Base-by-base conservation (phyloP, 169 alveolate genomes). In the Cystoisospora suis region DNA sequence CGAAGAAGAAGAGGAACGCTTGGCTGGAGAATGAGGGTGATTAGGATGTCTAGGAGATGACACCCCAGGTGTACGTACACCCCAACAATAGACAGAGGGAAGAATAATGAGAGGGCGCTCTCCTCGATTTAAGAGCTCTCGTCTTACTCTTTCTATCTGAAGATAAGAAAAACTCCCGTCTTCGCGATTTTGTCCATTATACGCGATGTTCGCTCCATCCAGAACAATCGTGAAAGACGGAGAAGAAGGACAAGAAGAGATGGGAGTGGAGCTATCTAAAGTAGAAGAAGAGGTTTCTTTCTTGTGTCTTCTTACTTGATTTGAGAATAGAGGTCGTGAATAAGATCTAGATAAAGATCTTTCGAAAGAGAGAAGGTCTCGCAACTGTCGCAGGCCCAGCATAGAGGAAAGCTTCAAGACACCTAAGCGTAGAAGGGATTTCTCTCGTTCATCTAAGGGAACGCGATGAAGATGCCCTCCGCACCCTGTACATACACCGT, bases 131-230 rank as follows among this genome's bases (percentile, higher is more conserved):
- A 81, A n/a, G 42, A 53, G 61, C 36, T 44, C 88, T 46, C 36
- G 88, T 3, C 88, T 72, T n/a, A 81, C 75, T 17, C 88, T 12
- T 53, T 81, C 88, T 5, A 81, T 47, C 88, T 81, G 88, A 23
- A 47, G 32, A 36, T 81, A 81, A 75, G 77, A 34, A 75, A 81
- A 81, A 34, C 23, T 32, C 29, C 88, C 88, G 72, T 36, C 61
- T 20, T 44, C 44, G 23, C 61, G 58, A 36, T 81, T 81, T 81
- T 81, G 88, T 4, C 88, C 29, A n/a, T 81, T 81, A 38, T 81
- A 81, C 38, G 88, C 88, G 38, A 81, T 81, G 75, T 81, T 81
- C n/a, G 88, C 88, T 15, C 77, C 88, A 32, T 81, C 88, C 47
- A 81, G 49, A 6, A 81, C 75, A 4, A 81, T 45, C 40, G 88